Evolutionary conservation across 768 basidiomycete genomes (phyloP), one percentile per base, ranked within the genome.

Genomic region (Suillus alpinus): DNA sequence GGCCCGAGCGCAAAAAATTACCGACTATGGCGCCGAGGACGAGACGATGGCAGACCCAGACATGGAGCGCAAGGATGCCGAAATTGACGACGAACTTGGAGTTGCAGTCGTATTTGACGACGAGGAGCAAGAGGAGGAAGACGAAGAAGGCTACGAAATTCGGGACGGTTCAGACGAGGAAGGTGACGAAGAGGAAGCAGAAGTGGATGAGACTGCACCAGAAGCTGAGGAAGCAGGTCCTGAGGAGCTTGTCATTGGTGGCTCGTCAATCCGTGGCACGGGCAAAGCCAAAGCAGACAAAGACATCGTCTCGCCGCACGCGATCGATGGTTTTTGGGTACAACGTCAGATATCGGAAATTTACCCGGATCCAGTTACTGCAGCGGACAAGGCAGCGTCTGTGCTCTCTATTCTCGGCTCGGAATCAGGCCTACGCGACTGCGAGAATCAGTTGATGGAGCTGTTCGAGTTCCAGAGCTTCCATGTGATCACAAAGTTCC

Each of bases 81-180:
- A 91, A 74, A 94, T 98, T 67, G 96, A 98, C 65, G 95, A 95
- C 61, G 95, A 96, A 67, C 87, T 92, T 47, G 95, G 96, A n/a
- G 96, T 99, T 1, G 96, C 96, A 0, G 95, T 99, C 8, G 89
- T 98, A 6, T 98, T 98, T 61, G 95, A 98, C 65, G 96, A 98
- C 69, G 97, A 98, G 61, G 96, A 97, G 65, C 88, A 94, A 67
- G 95, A 97, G 26, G 94, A 92, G 4, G 94, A 95, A 2, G 93
- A 95, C 20, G 93, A 92, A 0, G 92, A 92, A 65, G 91, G 88
- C 0, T 98, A 81, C 65, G 95, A 97, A 71, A 84, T 98, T 57
- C 81, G 84, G 10, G 91, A 94, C 0, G 92, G 91, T 65, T 85
- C 86, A 2, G 92, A 92, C 50, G 86, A 86, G 0, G 90, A 92